Evolutionary conservation across 2,329 filamentous ascomycete species (phyloP), one percentile per base, ranked within the genome.

Genomic region (Beauveria pseudobassiana): DNA sequence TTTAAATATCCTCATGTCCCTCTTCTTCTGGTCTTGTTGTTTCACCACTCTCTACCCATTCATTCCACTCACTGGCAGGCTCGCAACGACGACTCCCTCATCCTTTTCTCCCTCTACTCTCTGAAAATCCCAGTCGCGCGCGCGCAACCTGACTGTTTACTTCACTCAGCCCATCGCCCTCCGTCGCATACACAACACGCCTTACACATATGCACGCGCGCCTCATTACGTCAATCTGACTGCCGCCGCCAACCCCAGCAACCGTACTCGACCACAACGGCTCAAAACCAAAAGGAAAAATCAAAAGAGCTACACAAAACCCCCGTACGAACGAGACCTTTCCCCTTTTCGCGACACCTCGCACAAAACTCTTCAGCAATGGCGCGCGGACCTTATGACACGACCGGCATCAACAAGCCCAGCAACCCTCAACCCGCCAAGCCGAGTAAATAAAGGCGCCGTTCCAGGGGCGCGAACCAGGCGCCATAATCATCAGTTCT

Each of bases 371-470:
- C 42, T 54, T 26, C 1, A 10, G 42, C 48, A 56, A 63, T 63
- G 62, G 57, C 62, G 10, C 62, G 62, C 53, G 62, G 62, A 40
- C 62, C 62, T 1, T 63, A 63, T 34, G 62, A 63, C 42, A 63
- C 62, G 12, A 63, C 62, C 3, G 62, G 62, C 51, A 61, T 63
- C 6, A 58, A 56, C 26, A 63, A 63, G 58, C 62, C 62, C 48
- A 57, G 45, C 49, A 55, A 60, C 16, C 62, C 62, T 28, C 62
- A 61, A 22, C 57, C 62, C 12, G 55, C 62, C 14, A 50, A 60
- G 48, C 62, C 62, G 40, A 63, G 61, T 50, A 61, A 34, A 63
- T n/a, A 22, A 45, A 45, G 34, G 34, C 42, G 22, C 30, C 22
- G 12, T 7, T 18, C 42, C 42, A 12, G 45, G n/a, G 10, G 28